Evolutionary conservation across 192 early-diverging fungal genomes (phyloP).

Genomic region (Kappamyces sp.): DNA sequence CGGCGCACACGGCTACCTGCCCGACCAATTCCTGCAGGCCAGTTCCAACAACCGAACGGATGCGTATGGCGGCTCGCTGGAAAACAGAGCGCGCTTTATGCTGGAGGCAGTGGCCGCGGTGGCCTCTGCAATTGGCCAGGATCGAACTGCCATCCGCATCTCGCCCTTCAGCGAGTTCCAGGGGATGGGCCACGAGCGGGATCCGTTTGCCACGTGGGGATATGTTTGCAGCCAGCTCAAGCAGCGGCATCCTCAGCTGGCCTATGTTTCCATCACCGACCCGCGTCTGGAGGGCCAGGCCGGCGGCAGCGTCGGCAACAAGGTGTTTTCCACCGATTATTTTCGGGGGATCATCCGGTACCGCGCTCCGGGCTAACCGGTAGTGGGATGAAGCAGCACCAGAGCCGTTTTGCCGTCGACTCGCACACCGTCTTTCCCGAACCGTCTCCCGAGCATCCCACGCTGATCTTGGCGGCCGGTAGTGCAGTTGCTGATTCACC

Average conservation of each 20-base stretch:
- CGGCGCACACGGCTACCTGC: constrained; percentile 8
- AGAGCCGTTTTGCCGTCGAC: neutral
- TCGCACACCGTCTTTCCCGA: neutral
- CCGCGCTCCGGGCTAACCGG: neutral
- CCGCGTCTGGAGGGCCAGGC: constrained; percentile 11
- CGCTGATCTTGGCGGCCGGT: neutral
- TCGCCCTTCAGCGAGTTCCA: constrained; percentile 27
- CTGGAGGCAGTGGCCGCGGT: constrained; percentile 25
- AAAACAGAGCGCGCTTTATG: constrained; percentile 54
- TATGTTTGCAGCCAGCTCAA: constrained; percentile 19
- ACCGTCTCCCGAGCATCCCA: neutral
- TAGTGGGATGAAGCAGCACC: neutral
- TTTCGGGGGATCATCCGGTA: neutral
- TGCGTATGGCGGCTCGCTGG: constrained; percentile 75
- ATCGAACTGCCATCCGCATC: constrained; percentile 29
- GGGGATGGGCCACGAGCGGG: constrained; percentile 28
- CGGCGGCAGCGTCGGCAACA: neutral
- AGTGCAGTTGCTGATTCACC: neutral
- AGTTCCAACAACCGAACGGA: constrained; percentile 68
- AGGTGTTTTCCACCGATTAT: too few relatives aligned
- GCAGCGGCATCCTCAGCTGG: constrained; percentile 19
- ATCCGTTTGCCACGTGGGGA: constrained; percentile 20
- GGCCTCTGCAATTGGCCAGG: constrained; percentile 18
- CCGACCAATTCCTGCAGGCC: constrained; percentile 18
- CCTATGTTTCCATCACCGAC: constrained; percentile 28